Conservation (phyloP, 2,329 filamentous ascomycete species). For the Graphiopsis chlorocephala region DNA sequence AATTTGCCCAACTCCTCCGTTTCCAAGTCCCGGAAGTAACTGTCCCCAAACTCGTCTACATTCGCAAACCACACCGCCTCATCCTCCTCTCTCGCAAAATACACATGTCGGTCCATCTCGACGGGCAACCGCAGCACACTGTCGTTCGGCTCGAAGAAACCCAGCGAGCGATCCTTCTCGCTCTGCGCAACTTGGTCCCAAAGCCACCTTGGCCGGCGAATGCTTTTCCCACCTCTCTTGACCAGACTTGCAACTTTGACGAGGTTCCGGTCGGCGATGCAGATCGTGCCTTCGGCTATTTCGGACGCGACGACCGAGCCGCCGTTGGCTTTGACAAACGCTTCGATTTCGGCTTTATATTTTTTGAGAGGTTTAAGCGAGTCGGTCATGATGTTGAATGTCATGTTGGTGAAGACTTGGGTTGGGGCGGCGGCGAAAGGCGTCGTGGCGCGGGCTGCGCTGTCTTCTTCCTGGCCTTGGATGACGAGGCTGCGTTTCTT, state of each 20-base stretch:
- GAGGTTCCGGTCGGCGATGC: conserved; percentile 73
- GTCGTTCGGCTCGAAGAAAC: conserved; percentile 38
- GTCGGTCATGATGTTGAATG: conserved; percentile 80
- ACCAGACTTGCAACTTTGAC: conserved; percentile 82
- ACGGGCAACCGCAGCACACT: conserved; percentile 61
- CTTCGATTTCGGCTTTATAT: conserved; percentile 75
- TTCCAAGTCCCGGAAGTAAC: conserved; percentile 70
- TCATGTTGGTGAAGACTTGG: conserved; percentile 69
- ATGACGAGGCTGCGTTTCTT: conserved; percentile 70
- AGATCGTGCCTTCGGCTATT: conserved; percentile 61
- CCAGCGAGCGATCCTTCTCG: conserved; percentile 34
- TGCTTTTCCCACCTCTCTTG: conserved; percentile 66
- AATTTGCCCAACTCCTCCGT: conserved; percentile 59
- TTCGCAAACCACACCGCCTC: conserved; percentile 54
- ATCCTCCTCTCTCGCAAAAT: conserved; percentile 58
- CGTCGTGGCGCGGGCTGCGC: conserved; percentile 38
- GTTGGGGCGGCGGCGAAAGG: conserved; percentile 59
- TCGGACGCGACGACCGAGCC: conserved; percentile 76
- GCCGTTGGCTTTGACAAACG: conserved; percentile 77
- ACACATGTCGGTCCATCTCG: conserved; percentile 69
- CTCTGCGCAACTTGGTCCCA: conserved; percentile 71
- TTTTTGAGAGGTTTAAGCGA: conserved; percentile 67
- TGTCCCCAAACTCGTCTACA: conserved; percentile 77
- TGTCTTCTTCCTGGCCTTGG: conserved; percentile 64
- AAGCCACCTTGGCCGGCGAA: conserved; percentile 79